Percentiles rank a stretch among this genome's conserved stretches.
These are phyloP conservation scores for Escallonia herrerae DNA, from an alignment of 129 eudicot species.

Conservation along the genomic window DNA sequence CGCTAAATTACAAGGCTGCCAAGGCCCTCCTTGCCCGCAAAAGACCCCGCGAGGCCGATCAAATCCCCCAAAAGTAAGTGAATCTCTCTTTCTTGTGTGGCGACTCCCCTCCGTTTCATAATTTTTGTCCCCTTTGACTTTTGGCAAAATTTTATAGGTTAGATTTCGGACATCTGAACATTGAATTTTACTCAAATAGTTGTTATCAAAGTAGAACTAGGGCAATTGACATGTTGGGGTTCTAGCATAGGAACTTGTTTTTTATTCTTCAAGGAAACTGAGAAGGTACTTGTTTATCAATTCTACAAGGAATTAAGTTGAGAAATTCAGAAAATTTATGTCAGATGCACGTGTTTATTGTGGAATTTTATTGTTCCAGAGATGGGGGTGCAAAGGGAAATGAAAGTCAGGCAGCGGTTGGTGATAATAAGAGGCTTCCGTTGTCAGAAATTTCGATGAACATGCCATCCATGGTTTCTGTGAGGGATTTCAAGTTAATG, in stretches of 20 bases:
- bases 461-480: conserved; percentile 12
- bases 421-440: conserved; percentile 40
- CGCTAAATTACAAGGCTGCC: conserved; percentile 68
- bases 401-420: conserved; percentile 13
- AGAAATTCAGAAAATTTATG: no score
- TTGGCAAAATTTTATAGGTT: not conserved
- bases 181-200: no score
- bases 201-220: no score
- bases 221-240: no score
- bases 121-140: not conserved
- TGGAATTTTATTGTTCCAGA: conserved; percentile 21
- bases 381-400: conserved; percentile 17
- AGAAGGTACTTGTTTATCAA: no score
- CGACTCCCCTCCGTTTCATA: not conserved
- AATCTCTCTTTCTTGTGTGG: not conserved
- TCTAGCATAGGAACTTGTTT: not conserved
- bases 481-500: conserved; percentile 13
- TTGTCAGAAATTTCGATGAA: conserved; percentile 48
- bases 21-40: conserved; percentile 75
- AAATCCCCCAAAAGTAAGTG: conserved; percentile 34
- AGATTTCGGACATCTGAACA: no score
- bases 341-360: not conserved
- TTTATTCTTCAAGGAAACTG: not conserved
- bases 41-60: conserved; percentile 28
- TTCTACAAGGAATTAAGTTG: no score